Base-by-base conservation (phyloP, 2,329 filamentous ascomycete species). In the Ceratocystis huliohia region DNA sequence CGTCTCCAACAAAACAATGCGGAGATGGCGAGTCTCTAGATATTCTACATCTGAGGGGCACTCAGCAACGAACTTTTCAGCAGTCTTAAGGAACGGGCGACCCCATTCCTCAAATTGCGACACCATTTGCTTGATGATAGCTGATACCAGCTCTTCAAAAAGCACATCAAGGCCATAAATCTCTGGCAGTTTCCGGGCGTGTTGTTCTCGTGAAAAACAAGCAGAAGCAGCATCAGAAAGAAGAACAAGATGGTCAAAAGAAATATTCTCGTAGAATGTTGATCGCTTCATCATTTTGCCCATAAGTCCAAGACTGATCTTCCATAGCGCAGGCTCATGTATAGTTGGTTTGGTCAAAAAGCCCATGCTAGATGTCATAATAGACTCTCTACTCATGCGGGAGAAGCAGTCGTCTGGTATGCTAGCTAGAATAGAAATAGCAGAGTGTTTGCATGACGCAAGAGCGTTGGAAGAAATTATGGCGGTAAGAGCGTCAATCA, bases 211-310 rank as follows among this genome's bases (percentile, higher is more conserved):
- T 3, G n/a, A 53, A 37, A 68, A 70, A 8, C 50, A 45, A 1
- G 64, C 22, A 28, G 69, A 73, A 67, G 76, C 69, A 5, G 72
- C 71, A 46, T 76, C 72, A 1, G 76, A 76, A 7, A 75, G 68
- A 4, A 72, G 71, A 1, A 74, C 71, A 4, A 77, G 72, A 65
- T 77, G 72, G 0, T 71, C 69, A 63, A 78, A 83, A 1, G 68
- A 71, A 74, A 82, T 77, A 0, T 72, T 74, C 69, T 80, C 74
- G 69, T 83, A 81, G 66, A 81, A 81, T 0, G 80, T 82, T 0
- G 81, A 76, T n/a, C 76, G 75, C 4, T 73, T 72, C 77, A 82
- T 81, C 28, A 83, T 72, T 70, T 80, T 83, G 2, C 76, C 72
- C 62, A 70, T 63, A 2, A 69, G 57, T 15, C 64, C 62, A 6